Evolutionary conservation across 331 rosid species (phyloP).

Genomic region (Arachis monticola): DNA sequence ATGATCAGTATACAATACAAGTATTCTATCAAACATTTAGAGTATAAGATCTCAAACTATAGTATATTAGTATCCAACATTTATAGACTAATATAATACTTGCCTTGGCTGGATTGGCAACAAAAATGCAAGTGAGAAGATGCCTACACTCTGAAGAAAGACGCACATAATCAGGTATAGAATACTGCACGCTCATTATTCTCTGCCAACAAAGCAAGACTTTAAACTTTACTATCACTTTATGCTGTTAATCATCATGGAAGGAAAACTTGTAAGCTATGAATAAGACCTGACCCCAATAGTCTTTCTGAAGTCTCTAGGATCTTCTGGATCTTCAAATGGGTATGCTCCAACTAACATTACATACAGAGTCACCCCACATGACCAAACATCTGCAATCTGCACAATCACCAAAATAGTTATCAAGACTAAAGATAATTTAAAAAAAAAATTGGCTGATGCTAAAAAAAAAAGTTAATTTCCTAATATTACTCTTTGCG

Average conservation of each 20-base stretch:
- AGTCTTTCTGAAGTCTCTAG: slow-evolving; percentile 65
- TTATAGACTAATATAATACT: background rate
- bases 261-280: background rate
- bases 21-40: too few species aligned
- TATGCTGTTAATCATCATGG: background rate
- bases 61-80: too few species aligned
- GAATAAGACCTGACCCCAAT: slow-evolving; percentile 60
- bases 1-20: too few species aligned
- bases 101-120: slow-evolving; percentile 85
- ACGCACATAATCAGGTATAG: slow-evolving; percentile 79
- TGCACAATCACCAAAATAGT: slow-evolving; percentile 41
- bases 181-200: slow-evolving; percentile 70
- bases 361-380: slow-evolving; percentile 91
- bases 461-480: too few species aligned
- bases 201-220: slow-evolving; percentile 63
- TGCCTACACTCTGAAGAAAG: slow-evolving; percentile 73
- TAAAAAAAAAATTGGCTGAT: too few species aligned
- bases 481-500: too few species aligned
- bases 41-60: too few species aligned
- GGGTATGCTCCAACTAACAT: slow-evolving; percentile 95
- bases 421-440: too few species aligned
- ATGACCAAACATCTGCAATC: slow-evolving; percentile 98
- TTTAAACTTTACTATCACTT: slow-evolving; percentile 32
- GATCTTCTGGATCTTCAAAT: slow-evolving; percentile 91
- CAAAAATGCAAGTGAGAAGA: slow-evolving; percentile 77